Percentiles rank a stretch among this genome's conserved stretches.
Evolutionary conservation across 208 protist species (phyloP).

Genomic region (Leishmania lainsoni): DNA sequence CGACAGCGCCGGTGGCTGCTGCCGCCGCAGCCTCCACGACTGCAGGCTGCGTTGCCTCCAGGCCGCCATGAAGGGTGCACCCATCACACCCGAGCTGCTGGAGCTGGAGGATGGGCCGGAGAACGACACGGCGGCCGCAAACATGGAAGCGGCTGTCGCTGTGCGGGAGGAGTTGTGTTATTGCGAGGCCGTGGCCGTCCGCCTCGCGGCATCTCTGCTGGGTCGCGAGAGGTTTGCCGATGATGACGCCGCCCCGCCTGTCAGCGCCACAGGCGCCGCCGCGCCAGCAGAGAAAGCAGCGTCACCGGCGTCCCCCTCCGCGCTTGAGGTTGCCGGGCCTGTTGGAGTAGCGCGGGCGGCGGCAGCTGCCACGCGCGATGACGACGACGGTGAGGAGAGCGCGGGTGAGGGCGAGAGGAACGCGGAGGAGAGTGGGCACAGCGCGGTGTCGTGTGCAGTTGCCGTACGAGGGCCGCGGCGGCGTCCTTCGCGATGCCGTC

Average conservation of each 20-base stretch:
- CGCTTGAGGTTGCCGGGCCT: background rate
- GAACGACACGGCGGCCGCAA: constrained; percentile 26
- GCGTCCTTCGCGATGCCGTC: constrained; percentile 23
- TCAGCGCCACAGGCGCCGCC: no score
- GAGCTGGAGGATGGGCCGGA: constrained; percentile 31
- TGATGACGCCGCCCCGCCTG: no score
- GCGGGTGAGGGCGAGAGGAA: background rate
- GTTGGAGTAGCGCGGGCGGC: background rate
- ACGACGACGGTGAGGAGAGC: background rate
- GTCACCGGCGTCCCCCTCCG: background rate
- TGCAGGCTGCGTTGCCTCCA: constrained; percentile 56
- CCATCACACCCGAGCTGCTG: constrained; percentile 26
- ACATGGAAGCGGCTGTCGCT: constrained; percentile 40
- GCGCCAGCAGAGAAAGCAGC: background rate
- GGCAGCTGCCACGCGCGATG: background rate
- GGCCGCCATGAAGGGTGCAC: constrained; percentile 52
- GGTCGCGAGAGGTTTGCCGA: background rate
- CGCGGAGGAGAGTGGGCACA: background rate
- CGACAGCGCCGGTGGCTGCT: constrained; percentile 16
- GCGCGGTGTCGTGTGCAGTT: background rate
- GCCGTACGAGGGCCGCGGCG: background rate
- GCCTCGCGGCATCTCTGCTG: constrained; percentile 25
- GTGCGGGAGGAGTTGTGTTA: constrained; percentile 69
- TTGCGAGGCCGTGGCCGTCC: constrained; percentile 57
- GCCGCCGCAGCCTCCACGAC: constrained; percentile 33